Base-by-base conservation (phyloP, 495 filamentous ascomycete species). In the Hyaloscypha variabilis region DNA sequence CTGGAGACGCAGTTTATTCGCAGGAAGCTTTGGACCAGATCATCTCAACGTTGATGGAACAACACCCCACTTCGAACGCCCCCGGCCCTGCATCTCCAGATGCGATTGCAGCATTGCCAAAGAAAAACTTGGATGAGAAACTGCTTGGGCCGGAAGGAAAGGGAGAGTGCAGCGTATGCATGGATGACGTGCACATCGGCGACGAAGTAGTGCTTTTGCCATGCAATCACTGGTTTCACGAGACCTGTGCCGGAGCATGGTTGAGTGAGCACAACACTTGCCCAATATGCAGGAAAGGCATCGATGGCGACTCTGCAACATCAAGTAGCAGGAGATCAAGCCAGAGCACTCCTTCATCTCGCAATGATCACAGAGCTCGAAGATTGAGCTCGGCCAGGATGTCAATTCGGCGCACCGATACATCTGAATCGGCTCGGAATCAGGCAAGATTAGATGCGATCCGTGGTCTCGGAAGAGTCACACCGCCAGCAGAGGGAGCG, bases 141-240 rank as follows among this genome's bases (percentile, higher is more conserved):
- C 88, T 93, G 85, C 76, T 94, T 26, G 91, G 74, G 2, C 69
- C 77, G 0, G 83, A 86, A 53, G 75, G 78, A 4, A 83, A 82
- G 53, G 69, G 61, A 6, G 67, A 69, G 67, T 71, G 69, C 31
- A 71, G 66, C 54, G 71, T 73, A 58, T 99, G 95, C 73, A 98
- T 97, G 82, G 94, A 97, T 62, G 83, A 91, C 2, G 88, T 96
- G 36, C 80, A 86, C 50, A 71, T 90, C 36, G 91, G 87, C 17
- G 90, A 88, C 26, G 88, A 93, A 73, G 91, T 95, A 6, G 86
- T 88, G 0, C 82, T 89, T 26, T 76, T 99, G 29, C 94, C 94
- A 2, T 99, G 95, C 77, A 88, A 82, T 3, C 95, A 99, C 71
- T 96, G 92, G 91, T 99, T 96, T 74, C 92, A 96, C 72, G 87